Percentiles rank a stretch among this genome's conserved stretches.
Conservation (phyloP, 805 yeast species). For the Candida jianshihensis region DNA sequence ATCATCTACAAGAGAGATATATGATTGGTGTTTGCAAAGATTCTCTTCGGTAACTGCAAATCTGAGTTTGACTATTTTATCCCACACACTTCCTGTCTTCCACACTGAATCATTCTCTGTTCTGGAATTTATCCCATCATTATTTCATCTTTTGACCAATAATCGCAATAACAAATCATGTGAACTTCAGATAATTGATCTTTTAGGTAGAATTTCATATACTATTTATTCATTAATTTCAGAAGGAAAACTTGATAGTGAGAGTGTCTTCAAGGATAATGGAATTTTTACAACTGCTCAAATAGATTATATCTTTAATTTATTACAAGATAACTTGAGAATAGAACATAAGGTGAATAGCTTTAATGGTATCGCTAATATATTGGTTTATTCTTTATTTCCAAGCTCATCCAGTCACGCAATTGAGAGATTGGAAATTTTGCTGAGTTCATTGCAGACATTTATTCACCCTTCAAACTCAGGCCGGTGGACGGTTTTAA, state of each 20-base stretch:
- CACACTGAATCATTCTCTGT: constrained; percentile 31
- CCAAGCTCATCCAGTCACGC: constrained; percentile 41
- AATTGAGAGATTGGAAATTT: constrained; percentile 42
- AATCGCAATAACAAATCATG: constrained; percentile 39
- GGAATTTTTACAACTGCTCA: constrained; percentile 66
- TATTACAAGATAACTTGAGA: constrained; percentile 36
- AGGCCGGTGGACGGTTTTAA: constrained; percentile 80
- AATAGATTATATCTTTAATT: constrained; percentile 50
- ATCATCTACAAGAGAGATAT: constrained; percentile 39
- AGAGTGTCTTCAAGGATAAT: constrained; percentile 34
- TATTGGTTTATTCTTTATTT: constrained; percentile 57
- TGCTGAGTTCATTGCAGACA: constrained; percentile 67
- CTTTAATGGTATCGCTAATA: constrained; percentile 36
- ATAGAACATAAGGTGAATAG: constrained; percentile 27
- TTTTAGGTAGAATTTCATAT: constrained; percentile 56
- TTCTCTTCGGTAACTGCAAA: constrained; percentile 49
- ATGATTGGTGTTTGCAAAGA: constrained; percentile 43
- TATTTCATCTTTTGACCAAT: constrained; percentile 69
- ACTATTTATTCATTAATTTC: constrained; percentile 33
- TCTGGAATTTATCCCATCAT: constrained; percentile 52
- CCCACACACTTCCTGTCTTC: constrained; percentile 44
- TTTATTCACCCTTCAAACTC: constrained; percentile 87
- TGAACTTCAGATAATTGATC: constrained; percentile 59
- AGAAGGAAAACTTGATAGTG: constrained; percentile 21
- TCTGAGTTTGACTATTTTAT: constrained; percentile 43